phyloP scores from a whole-genome alignment of 2,329 filamentous ascomycete species.

The Fusarium verticillioides region DNA sequence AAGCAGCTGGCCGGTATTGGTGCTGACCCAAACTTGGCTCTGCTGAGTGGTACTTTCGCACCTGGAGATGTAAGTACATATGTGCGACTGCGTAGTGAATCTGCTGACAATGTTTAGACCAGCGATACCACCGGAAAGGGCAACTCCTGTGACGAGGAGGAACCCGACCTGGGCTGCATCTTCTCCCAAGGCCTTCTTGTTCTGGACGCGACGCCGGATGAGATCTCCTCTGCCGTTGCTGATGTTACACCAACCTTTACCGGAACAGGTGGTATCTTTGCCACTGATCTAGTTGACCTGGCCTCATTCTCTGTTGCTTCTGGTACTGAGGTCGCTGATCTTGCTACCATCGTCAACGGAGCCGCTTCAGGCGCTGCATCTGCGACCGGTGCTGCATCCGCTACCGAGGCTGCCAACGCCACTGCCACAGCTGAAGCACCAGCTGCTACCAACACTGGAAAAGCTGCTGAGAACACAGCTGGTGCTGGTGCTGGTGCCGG shows the following conservation, averaged over 20 bases:
- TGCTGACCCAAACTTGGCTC: constrained; percentile 14
- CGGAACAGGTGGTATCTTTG: constrained; percentile 11
- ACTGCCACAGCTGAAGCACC: background rate
- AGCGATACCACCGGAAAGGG: constrained; percentile 8
- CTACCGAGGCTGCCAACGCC: background rate
- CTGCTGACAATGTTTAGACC: background rate
- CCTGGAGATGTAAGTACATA: constrained; percentile 19
- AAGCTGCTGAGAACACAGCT: background rate
- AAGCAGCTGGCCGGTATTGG: constrained; percentile 12
- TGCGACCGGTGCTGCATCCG: background rate
- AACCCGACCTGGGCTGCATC: constrained; percentile 11
- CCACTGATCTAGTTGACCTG: background rate
- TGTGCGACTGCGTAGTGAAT: background rate
- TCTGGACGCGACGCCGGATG: constrained; percentile 4
- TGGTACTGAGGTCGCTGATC: constrained; percentile 2
- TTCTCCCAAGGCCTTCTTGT: constrained; percentile 1
- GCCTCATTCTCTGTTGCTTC: background rate
- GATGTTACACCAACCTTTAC: constrained; percentile 3
- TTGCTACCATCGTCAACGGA: constrained; percentile 7
- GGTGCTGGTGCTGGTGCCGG: background rate
- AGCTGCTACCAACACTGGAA: background rate
- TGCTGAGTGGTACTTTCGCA: constrained; percentile 13
- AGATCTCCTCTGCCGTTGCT: constrained; percentile 2
- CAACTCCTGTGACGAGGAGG: constrained; percentile 13
- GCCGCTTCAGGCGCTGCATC: background rate